Percentiles rank a stretch among this genome's conserved stretches.
These are phyloP conservation scores for Debaryomyces sp. DNA, from an alignment of 1,139 yeast genomes.

Conservation along the genomic window DNA sequence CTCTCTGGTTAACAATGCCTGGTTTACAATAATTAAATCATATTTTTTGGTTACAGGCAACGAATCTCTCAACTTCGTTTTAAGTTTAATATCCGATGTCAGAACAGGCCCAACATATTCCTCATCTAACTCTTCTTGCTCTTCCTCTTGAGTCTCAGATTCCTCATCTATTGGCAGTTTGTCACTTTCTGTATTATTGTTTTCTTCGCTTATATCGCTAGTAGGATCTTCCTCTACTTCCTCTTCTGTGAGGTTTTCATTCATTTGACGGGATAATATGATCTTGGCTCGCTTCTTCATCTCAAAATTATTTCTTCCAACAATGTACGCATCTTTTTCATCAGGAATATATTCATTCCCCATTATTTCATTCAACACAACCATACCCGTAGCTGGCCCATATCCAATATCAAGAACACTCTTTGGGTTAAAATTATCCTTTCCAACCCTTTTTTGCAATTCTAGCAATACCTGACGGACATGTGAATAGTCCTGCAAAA, in stretches of 20 bases:
- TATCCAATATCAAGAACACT: conserved; percentile 78
- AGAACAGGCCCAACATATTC: conserved; percentile 60
- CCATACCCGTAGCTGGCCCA: conserved; percentile 93
- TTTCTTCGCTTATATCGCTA: conserved; percentile 10
- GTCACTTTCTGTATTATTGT: conserved; percentile 13
- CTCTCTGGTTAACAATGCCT: conserved; percentile 67
- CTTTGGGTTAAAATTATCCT: conserved; percentile 58
- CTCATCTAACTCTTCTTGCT: conserved; percentile 23
- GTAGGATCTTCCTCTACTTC: conserved; percentile 8
- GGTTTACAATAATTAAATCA: conserved; percentile 85
- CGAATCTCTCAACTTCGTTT: conserved; percentile 54
- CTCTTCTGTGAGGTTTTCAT: conserved; percentile 43
- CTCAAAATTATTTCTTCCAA: conserved; percentile 60
- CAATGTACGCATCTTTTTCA: conserved; percentile 69
- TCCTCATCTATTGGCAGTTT: conserved; percentile 16
- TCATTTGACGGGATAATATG: conserved; percentile 67
- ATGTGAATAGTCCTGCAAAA: conserved; percentile 82
- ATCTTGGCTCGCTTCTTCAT: conserved; percentile 84
- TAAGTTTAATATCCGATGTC: conserved; percentile 55
- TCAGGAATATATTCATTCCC: conserved; percentile 63
- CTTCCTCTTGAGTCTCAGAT: conserved; percentile 15
- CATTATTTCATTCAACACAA: conserved; percentile 83
- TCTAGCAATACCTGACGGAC: conserved; percentile 69
- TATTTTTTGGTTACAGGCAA: conserved; percentile 55
- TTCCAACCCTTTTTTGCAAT: conserved; percentile 55